Evolutionary conservation across 2,329 filamentous ascomycete species (phyloP).

Genomic region (Neopestalotiopsis sp.): DNA sequence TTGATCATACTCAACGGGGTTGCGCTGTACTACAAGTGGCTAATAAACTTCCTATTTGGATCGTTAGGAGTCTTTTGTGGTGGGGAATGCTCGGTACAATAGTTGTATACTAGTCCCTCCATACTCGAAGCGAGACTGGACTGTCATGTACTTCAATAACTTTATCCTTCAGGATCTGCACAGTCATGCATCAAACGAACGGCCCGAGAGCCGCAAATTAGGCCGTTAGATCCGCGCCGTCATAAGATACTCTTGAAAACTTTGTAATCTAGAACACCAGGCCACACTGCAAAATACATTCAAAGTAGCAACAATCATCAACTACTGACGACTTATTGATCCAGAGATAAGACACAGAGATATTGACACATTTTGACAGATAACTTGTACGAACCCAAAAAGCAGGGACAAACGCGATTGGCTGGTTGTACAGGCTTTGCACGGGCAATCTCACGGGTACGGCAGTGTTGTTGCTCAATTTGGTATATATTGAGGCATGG

Average conservation of each 20-base stretch:
- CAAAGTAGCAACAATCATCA: neutral
- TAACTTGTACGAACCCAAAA: neutral
- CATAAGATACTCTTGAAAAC: neutral
- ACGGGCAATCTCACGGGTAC: neutral
- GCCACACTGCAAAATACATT: neutral
- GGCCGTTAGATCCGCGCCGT: neutral
- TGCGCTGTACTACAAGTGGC: too few relatives aligned
- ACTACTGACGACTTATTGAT: neutral
- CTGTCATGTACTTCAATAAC: too few relatives aligned
- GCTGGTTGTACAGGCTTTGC: neutral
- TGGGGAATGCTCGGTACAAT: too few relatives aligned
- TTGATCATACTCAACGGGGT: too few relatives aligned
- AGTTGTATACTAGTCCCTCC: too few relatives aligned
- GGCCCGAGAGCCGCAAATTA: neutral
- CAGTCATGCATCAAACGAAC: neutral
- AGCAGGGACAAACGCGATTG: neutral
- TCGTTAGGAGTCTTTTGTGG: too few relatives aligned
- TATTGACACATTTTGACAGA: neutral
- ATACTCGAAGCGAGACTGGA: too few relatives aligned
- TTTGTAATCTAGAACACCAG: neutral
- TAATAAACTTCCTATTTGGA: too few relatives aligned
- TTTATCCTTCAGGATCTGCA: too few relatives aligned
- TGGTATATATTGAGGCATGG: neutral
- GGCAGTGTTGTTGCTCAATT: neutral
- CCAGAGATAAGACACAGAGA: neutral